Conservation (phyloP, 352 stramenopile species). For the Phytophthora palmivora region DNA sequence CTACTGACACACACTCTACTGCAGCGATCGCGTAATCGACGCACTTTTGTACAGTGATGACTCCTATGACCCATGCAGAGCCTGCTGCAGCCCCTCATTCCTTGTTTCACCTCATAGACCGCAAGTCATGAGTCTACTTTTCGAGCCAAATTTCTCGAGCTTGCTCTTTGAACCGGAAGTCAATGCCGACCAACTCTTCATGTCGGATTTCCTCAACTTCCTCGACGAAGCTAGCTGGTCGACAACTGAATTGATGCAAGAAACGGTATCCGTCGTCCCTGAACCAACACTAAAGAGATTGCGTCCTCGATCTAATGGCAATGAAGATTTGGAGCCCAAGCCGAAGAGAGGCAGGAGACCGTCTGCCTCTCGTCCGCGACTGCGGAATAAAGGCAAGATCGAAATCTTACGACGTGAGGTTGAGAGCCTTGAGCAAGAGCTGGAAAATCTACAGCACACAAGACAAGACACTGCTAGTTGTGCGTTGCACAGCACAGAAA, state of each 20-base stretch:
- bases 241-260: not conserved
- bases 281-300: constrained; percentile 12
- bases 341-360: constrained; percentile 10
- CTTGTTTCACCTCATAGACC: constrained; percentile 1
- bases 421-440: constrained; percentile 14
- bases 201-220: constrained; percentile 22
- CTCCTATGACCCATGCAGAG: too few species aligned
- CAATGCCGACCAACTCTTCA: constrained; percentile 9
- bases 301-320: not conserved
- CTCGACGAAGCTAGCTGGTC: constrained; percentile 11
- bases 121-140: constrained; percentile 20
- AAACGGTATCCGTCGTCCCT: not conserved
- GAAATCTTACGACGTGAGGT: constrained; percentile 25
- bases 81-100: constrained; percentile 12
- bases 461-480: not conserved
- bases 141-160: constrained; percentile 11
- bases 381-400: constrained; percentile 38
- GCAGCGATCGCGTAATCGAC: constrained; percentile 21
- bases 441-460: constrained; percentile 7
- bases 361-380: constrained; percentile 14
- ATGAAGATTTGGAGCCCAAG: not conserved
- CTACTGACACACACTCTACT: constrained; percentile 26
- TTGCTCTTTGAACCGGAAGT: constrained; percentile 14
- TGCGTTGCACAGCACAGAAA: not conserved
- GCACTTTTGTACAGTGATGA: constrained; percentile 15